Evolutionary conservation across 495 filamentous ascomycete species (phyloP), one percentile per base, ranked within the genome.

Genomic region (Penicillium malachiteum): DNA sequence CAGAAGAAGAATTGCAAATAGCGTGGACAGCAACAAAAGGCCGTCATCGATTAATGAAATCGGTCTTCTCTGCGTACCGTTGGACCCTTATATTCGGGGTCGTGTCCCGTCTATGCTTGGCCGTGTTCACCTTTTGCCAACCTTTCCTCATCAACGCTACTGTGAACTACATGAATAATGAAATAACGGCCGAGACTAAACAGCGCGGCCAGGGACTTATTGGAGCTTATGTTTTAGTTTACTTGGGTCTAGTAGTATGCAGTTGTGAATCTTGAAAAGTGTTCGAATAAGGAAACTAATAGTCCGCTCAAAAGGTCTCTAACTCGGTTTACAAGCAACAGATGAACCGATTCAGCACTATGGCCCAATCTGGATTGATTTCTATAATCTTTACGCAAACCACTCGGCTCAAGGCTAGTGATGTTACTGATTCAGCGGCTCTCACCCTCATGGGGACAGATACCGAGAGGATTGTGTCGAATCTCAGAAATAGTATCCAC

Each of bases 391-490:
- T 59, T 16, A 66, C 56, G 11, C 59, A 68, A 47, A 74, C 79
- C 2, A 18, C 63, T 66, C 9, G 74, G 60, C 26, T 37, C 64
- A 9, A 43, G 34, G 5, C 17, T 21, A 0, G 17, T 13, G 55
- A 70, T 8, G 64, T 68, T 6, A 65, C 70, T 1, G 76, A 76
- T 41, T 68, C 76, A 9, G 66, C 73, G 9, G 73, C 77, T 0
- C 53, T 83, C 7, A 83, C 83, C 0, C 68, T 86, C 5, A 83
- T 84, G 72, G 81, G 76, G 67, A 81, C 80, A 5, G 80, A 83
- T 46, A 67, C 78, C 11, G 76, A 79, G 35, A 64, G 73, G 17
- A 71, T 80, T 17, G 62, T 59, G 3, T 56, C 52, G 13, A 72
- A 64, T 3, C 63, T 75, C 18, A 46, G 64, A n/a, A 43, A 58